Evolutionary conservation across 1,284 basidiomycete species (phyloP).

Genomic region (Rhodofomes roseus): DNA sequence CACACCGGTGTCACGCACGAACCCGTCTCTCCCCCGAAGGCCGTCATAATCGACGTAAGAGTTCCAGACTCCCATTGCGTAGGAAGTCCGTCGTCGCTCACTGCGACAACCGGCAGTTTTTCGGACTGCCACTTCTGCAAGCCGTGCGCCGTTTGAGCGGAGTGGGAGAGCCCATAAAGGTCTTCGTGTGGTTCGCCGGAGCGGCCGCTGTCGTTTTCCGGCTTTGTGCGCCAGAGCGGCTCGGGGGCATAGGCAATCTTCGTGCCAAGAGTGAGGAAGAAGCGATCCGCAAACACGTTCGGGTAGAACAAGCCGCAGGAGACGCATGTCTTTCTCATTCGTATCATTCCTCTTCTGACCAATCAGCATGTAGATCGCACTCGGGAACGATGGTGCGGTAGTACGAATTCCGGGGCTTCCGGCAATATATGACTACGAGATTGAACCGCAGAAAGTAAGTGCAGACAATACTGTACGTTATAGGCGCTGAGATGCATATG

Average conservation of each 20-base stretch:
- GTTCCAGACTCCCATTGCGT: neutral
- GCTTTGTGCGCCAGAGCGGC: constrained; percentile 13
- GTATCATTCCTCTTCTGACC: too few species aligned
- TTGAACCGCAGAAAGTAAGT: constrained; percentile 19
- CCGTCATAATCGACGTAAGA: constrained; percentile 10
- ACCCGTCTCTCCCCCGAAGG: neutral
- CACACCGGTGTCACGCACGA: neutral
- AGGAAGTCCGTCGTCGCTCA: neutral
- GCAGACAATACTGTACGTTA: constrained; percentile 14
- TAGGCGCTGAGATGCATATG: neutral
- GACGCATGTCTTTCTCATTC: constrained; percentile 8
- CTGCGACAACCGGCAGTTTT: constrained; percentile 10
- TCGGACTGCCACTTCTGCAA: constrained; percentile 7
- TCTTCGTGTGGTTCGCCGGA: constrained; percentile 15
- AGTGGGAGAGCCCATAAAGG: constrained; percentile 8
- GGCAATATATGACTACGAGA: constrained; percentile 23
- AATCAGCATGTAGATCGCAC: constrained; percentile 3
- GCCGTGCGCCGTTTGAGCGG: constrained; percentile 7
- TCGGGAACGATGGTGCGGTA: constrained; percentile 9
- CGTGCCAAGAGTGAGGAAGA: constrained; percentile 12
- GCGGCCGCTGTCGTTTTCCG: constrained; percentile 10
- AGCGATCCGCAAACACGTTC: constrained; percentile 6
- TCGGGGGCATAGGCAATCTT: constrained; percentile 14
- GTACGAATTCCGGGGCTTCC: constrained; percentile 17
- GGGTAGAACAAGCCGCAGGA: constrained; percentile 8